Evolutionary conservation across 257 asterid genomes (phyloP).

Genomic region (Coffea canephora): DNA sequence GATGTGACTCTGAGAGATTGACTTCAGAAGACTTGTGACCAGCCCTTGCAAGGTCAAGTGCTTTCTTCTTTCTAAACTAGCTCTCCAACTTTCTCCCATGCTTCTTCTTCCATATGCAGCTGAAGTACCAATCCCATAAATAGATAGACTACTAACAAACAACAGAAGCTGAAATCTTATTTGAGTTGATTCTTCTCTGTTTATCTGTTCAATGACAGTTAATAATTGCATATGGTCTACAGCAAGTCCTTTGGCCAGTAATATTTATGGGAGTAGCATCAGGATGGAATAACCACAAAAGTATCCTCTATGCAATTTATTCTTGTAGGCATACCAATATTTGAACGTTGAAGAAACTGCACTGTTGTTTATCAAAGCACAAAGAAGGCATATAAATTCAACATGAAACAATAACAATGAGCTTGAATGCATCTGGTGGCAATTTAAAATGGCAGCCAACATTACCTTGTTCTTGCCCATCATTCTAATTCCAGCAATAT

Average conservation of each 20-base stretch:
- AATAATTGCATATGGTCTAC: neutral
- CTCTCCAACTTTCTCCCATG: neutral
- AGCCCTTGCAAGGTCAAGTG: neutral
- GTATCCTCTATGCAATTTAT: neutral
- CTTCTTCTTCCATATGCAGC: no score
- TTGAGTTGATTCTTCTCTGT: neutral
- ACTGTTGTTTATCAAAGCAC: neutral
- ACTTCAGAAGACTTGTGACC: neutral
- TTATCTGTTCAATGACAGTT: neutral
- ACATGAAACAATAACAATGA: neutral
- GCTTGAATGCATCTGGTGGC: neutral
- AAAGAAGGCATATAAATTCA: neutral
- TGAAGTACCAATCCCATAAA: neutral
- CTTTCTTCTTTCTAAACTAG: neutral
- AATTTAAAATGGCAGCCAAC: slow-evolving; percentile 1
- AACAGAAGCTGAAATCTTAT: neutral
- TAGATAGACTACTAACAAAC: neutral
- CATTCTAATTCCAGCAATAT: slow-evolving; percentile 41
- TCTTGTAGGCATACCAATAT: neutral
- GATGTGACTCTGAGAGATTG: neutral
- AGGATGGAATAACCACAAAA: neutral
- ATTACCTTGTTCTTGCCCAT: slow-evolving; percentile 69
- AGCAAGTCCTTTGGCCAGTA: neutral
- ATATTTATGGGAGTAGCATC: neutral
- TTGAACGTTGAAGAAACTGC: neutral